Evolutionary conservation across 495 filamentous ascomycete genomes (phyloP).

Genomic region (Trichoderma parareesei): DNA sequence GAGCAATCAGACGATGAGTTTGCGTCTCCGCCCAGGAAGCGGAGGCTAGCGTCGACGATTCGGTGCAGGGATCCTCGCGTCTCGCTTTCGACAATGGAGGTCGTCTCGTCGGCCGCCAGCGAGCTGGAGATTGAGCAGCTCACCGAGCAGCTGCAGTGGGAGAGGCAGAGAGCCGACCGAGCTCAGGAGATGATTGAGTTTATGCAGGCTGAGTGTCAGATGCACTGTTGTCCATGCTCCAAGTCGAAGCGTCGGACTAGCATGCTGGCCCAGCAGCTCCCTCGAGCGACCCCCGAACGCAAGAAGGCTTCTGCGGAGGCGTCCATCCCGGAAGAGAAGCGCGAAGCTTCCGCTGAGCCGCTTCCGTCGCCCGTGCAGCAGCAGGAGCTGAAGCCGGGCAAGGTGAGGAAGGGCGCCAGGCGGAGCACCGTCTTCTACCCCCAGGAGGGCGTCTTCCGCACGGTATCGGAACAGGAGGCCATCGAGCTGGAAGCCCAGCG

Average conservation of each 20-base stretch:
- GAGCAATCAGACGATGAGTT: constrained; percentile 35
- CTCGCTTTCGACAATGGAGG: constrained; percentile 31
- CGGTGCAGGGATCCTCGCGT: constrained; percentile 18
- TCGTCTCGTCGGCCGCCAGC: constrained; percentile 34
- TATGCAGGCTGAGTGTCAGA: constrained; percentile 71
- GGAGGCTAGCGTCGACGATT: neutral
- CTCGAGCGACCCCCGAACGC: neutral
- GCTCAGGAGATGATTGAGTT: constrained; percentile 73
- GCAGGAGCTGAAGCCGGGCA: constrained; percentile 21
- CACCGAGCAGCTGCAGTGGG: constrained; percentile 52
- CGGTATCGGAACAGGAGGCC: constrained; percentile 38
- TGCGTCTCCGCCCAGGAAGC: constrained; percentile 34
- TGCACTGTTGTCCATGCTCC: constrained; percentile 58
- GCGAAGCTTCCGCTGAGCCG: neutral
- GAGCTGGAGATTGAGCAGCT: constrained; percentile 51
- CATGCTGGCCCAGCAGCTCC: constrained; percentile 18
- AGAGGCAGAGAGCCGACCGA: constrained; percentile 55
- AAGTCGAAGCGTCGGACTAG: constrained; percentile 12
- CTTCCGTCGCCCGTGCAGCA: neutral
- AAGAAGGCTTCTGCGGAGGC: neutral
- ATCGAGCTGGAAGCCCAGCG: constrained; percentile 20
- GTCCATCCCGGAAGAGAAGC: neutral
- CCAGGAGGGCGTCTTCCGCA: constrained; percentile 44
- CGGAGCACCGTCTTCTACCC: constrained; percentile 40
- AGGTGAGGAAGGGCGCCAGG: constrained; percentile 21